These are phyloP conservation scores for Corrigiola litoralis DNA, from an alignment of 179 eudicot genomes.

Conservation along the genomic window DNA sequence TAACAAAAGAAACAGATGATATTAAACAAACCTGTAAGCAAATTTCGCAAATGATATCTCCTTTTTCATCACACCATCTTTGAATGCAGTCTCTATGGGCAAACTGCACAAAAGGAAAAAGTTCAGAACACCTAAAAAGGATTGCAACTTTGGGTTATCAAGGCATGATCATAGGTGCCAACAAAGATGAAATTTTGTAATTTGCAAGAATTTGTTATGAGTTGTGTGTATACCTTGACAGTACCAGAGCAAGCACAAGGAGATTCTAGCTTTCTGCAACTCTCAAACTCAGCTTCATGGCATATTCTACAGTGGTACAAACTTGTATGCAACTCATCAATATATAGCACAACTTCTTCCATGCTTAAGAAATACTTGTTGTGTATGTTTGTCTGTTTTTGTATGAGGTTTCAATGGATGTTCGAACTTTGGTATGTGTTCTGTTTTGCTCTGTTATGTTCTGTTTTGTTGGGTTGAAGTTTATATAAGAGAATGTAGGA, in stretches of 20 bases:
- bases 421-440: background rate
- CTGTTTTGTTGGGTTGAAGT: conserved; percentile 19
- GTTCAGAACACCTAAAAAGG: too few relatives aligned
- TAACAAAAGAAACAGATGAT: conserved; percentile 14
- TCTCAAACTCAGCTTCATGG: conserved; percentile 74
- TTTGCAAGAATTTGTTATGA: background rate
- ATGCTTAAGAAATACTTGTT: conserved; percentile 17
- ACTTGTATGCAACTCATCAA: conserved; percentile 36
- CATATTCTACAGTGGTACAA: conserved; percentile 66
- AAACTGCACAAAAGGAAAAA: conserved; percentile 37
- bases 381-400: conserved; percentile 2
- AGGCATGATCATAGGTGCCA: background rate
- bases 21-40: conserved; percentile 70
- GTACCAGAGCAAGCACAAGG: conserved; percentile 96
- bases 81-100: conserved; percentile 98
- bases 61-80: conserved; percentile 96
- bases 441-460: conserved; percentile 9
- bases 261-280: conserved; percentile 59
- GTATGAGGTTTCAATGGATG: background rate
- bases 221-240: conserved; percentile 47
- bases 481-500: conserved; percentile 20
- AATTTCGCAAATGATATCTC: conserved; percentile 80
- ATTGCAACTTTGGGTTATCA: too few relatives aligned
- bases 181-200: background rate
- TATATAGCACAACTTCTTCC: conserved; percentile 43